Conservation (phyloP, 345 rosid genomes). For the Sonneratia caseolaris region DNA sequence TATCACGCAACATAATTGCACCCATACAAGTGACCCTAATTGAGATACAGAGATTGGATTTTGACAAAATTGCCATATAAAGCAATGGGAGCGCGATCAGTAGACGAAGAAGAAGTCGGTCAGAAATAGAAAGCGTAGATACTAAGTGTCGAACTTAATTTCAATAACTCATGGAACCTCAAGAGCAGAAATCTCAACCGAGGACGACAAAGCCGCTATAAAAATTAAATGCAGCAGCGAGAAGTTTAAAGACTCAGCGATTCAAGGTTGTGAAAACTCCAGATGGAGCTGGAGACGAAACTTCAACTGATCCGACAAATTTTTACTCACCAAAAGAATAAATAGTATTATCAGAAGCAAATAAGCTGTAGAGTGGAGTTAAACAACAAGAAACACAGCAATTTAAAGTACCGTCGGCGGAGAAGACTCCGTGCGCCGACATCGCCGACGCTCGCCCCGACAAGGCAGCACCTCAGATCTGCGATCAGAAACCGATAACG, state of each 20-base stretch:
- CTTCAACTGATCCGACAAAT: background rate
- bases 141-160: background rate
- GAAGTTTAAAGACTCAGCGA: background rate
- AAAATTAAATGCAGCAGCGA: background rate
- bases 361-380: background rate
- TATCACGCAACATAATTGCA: background rate
- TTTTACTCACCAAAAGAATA: background rate
- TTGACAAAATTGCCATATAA: background rate
- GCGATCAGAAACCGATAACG: slow-evolving; percentile 6
- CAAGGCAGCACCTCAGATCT: slow-evolving; percentile 36
- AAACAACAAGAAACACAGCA: background rate
- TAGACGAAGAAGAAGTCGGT: background rate
- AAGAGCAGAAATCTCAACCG: background rate
- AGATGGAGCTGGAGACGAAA: background rate
- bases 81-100: background rate
- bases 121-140: background rate
- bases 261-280: background rate
- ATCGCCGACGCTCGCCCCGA: slow-evolving; percentile 41
- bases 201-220: background rate
- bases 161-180: background rate
- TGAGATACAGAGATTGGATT: background rate
- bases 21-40: background rate
- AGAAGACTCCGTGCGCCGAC: slow-evolving; percentile 37
- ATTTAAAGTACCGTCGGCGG: slow-evolving; percentile 24
- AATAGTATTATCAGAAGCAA: background rate